phyloP scores from a whole-genome alignment of 139 green algal species.

The Pseudopediastrum boryanum region DNA sequence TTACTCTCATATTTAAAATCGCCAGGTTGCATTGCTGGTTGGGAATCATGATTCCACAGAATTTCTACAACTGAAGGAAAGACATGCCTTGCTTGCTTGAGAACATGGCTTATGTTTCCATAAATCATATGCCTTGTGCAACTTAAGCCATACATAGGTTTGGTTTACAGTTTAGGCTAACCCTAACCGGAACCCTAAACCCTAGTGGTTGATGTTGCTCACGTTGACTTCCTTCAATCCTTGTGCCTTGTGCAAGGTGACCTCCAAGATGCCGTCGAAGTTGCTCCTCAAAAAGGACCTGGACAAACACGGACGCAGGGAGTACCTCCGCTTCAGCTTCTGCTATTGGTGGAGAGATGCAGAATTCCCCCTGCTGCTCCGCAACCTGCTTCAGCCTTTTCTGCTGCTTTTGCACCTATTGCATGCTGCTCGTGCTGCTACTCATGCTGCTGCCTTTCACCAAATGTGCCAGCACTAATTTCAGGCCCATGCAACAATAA shows the following conservation, averaged over 20 bases:
- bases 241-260: conserved; percentile 46
- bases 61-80: no score
- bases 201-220: no score
- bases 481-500: not conserved
- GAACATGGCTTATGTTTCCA: no score
- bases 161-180: no score
- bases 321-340: not conserved
- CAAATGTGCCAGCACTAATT: not conserved
- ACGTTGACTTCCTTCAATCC: conserved; percentile 56
- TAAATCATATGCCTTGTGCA: no score
- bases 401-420: not conserved
- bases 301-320: no score
- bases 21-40: no score
- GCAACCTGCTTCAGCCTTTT: not conserved
- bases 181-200: no score
- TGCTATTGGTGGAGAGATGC: not conserved
- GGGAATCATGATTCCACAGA: no score
- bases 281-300: conserved; percentile 54
- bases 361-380: not conserved
- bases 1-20: no score
- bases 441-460: not conserved
- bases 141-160: no score
- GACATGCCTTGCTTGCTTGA: no score
- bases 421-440: not conserved
- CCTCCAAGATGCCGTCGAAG: conserved; percentile 50